Evolutionary conservation across 352 stramenopile genomes (phyloP), one percentile per base, ranked within the genome.

Genomic region (Pythium sp.): DNA sequence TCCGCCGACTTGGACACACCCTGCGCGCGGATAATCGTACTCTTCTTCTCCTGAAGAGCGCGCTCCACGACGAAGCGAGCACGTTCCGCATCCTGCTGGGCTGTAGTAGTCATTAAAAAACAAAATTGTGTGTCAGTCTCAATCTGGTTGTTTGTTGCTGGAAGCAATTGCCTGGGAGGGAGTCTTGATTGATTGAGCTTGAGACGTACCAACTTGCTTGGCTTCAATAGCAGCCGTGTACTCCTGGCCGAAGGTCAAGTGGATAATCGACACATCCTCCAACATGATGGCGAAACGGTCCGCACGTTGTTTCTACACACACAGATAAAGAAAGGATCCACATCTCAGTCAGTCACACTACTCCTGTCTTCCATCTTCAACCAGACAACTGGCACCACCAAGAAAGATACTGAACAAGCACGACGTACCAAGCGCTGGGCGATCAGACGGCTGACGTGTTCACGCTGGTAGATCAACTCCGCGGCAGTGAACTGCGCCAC

Each of bases 251-350:
- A 99, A 99, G 41, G 89, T 93, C 85, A 99, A 91, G 81, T 99
- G 97, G 57, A 98, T 99, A 79, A 99, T 99, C 53, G 98, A 98
- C 36, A 99, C 97, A 94, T 99, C 98, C 62, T 99, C 95, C 65
- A 99, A 76, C 68, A 97, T 72, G 74, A 99, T 98, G 60, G 89
- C 82, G 78, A 99, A 99, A 41, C 97, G 89, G 64, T 90, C 77
- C 22, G 89, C 92, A 65, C 95, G 89, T 67, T 85, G 75, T 71
- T 88, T 89, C 80, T 95, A 67, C 65, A n/a, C 41, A 28, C 43
- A 65, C 18, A 49, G 30, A 32, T 32, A 32, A 32, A 32, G 5
- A 43, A 22, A 47, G 4, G 30, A 34, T 49, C 24, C 53, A 30
- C 55, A 51, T 51, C 43, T 24, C 1, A 51, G 55, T 62, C 32